Evolutionary conservation across 768 basidiomycete species (phyloP), one percentile per base, ranked within the genome.

Genomic region (Naematelia aurantialba): DNA sequence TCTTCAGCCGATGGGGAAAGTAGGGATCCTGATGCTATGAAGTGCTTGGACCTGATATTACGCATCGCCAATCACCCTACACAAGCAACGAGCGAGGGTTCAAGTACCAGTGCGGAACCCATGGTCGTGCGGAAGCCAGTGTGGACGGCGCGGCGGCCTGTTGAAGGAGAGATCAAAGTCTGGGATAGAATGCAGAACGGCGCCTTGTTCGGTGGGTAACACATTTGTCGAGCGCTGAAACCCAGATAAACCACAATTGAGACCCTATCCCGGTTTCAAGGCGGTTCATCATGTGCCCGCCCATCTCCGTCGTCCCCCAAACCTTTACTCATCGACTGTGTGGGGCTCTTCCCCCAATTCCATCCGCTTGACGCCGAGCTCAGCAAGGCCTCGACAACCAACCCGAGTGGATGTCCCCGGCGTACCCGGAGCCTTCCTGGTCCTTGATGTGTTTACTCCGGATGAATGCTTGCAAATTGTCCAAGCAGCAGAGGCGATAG

Each of bases 261-360:
- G 24, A 1, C 66, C 68, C 0, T 68, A 70, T 30, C 72, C 72
- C 4, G 50, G 48, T 17, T 74, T 71, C 60, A 25, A 55, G 55
- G 31, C 62, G 27, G 70, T 78, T n/a, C 72, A 79, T 44, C 79
- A 75, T 21, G 80, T 80, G 0, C 79, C 79, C 4, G 83, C 81
- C 0, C 76, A 79, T n/a, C 79, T 80, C 1, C 80, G 83, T 19
- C 79, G 81, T 11, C 83, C 83, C 0, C 82, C 83, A 21, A 84
- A 84, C 67, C 78, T 80, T 42, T 80, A 83, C 69, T 79, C 81
- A 10, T 81, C 81, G 0, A 79, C 82, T 17, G 81, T 84, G n/a
- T 81, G 80, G 63, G 79, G 77, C 47, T 81, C 81, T 8, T 57
- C 63, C 3, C 67, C 73, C 0, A 27, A 76, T 59, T 56, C 77